A percentile compares a stretch with the other conserved stretches of the same genome.
Conservation (phyloP, 2,329 filamentous ascomycete genomes). For the Clonostachys rosea region DNA sequence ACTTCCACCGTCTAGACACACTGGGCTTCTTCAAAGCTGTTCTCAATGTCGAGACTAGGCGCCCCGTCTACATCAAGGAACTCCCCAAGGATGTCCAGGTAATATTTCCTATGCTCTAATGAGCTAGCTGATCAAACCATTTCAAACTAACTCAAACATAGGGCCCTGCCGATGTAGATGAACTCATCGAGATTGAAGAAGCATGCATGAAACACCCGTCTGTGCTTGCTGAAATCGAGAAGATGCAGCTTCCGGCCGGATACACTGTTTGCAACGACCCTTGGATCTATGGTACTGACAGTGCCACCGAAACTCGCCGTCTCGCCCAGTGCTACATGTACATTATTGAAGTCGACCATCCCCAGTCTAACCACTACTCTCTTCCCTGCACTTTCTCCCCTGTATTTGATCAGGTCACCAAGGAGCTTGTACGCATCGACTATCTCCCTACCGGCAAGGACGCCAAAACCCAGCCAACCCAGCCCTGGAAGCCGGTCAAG, state of each 20-base stretch:
- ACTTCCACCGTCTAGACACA: too few relatives aligned
- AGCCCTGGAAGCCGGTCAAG: too few relatives aligned
- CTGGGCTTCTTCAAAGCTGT: too few relatives aligned
- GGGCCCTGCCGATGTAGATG: constrained; percentile 1
- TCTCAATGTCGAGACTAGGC: too few relatives aligned
- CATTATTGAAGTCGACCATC: constrained; percentile 3
- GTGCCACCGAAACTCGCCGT: not conserved
- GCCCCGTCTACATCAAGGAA: too few relatives aligned
- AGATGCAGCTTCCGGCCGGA: constrained; percentile 6
- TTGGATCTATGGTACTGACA: not conserved
- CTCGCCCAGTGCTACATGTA: constrained; percentile 12
- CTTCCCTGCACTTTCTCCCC: constrained; percentile 7
- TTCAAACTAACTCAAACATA: not conserved
- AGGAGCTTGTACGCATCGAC: constrained; percentile 4
- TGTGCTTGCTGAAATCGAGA: constrained; percentile 7
- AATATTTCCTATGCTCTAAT: too few relatives aligned
- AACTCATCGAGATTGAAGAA: not conserved
- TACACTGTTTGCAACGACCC: not conserved
- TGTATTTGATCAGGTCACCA: constrained; percentile 7
- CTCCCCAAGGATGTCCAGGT: too few relatives aligned
- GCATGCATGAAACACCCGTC: constrained; percentile 2
- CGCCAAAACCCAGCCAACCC: too few relatives aligned
- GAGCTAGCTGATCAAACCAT: too few relatives aligned
- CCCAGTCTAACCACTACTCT: constrained; percentile 9
- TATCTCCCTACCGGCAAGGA: not conserved